Conservation (phyloP, 1,139 yeast genomes). For the Debaryomyces nepalensis region DNA sequence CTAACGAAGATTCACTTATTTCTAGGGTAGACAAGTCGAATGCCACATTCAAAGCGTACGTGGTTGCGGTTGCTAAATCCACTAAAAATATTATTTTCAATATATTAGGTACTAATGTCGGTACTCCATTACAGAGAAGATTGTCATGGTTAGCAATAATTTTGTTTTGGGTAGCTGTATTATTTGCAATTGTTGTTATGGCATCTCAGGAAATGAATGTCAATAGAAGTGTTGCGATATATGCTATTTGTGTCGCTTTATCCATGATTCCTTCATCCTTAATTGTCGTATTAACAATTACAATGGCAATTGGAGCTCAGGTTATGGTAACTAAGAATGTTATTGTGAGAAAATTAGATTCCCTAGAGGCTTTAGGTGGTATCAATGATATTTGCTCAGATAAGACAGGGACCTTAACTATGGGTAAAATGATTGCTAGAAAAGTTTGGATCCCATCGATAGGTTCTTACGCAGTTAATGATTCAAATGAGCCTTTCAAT, state of each 20-base stretch:
- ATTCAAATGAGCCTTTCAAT: slow-evolving; percentile 71
- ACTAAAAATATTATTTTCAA: slow-evolving; percentile 51
- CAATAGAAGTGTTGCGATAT: slow-evolving; percentile 72
- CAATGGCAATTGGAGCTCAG: slow-evolving; percentile 86
- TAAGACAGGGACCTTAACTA: slow-evolving; percentile 82
- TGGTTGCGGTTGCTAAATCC: slow-evolving; percentile 50
- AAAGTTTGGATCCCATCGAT: slow-evolving; percentile 75
- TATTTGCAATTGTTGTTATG: slow-evolving; percentile 81
- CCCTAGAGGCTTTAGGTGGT: slow-evolving; percentile 80
- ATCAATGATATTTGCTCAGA: slow-evolving; percentile 83
- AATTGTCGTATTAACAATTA: slow-evolving; percentile 79
- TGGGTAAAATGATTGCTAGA: slow-evolving; percentile 77
- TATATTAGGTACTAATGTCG: slow-evolving; percentile 73
- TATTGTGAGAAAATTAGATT: slow-evolving; percentile 76
- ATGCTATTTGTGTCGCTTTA: slow-evolving; percentile 81
- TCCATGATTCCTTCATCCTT: slow-evolving; percentile 86
- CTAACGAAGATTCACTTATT: slow-evolving; percentile 27
- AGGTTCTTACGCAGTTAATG: slow-evolving; percentile 66
- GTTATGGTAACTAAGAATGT: slow-evolving; percentile 75
- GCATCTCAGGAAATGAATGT: slow-evolving; percentile 74
- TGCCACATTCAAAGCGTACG: slow-evolving; percentile 49
- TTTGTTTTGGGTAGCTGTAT: slow-evolving; percentile 70
- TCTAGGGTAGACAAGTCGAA: slow-evolving; percentile 32
- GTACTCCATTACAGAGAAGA: slow-evolving; percentile 75
- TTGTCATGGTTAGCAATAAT: slow-evolving; percentile 72